Base-by-base conservation (phyloP, 495 filamentous ascomycete species). In the Lepidopterella palustris region DNA sequence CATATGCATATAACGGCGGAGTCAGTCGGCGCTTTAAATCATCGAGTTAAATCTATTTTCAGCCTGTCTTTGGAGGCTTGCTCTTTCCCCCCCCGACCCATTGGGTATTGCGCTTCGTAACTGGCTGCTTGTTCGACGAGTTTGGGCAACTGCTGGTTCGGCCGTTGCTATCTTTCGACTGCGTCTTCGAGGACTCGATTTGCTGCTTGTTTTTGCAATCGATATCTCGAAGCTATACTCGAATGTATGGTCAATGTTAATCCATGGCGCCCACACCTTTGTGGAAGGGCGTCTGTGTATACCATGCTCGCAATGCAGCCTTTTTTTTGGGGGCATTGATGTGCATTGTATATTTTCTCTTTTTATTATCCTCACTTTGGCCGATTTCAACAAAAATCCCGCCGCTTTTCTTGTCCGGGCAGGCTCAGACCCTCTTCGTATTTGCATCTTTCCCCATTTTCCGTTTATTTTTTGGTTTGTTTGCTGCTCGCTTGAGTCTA, bases 1-100 rank as follows among this genome's bases (percentile, higher is more conserved):
- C 28, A 59, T 50, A 55, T 63, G 61, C 61, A 63, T 60, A 63
- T 48, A 24, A 28, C 40, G 50, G 28, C 60, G 56, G 61, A 64
- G 61, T 60, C 53, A 45, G 31, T 58, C 49, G 51, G 61, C 61
- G 61, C 56, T 48, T 45, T 58, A 4, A 42, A 42, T 18, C 3
- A 42, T 42, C 18, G 35, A 42, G n/a, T n/a, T n/a, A n/a, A n/a
- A n/a, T 42, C 18, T 42, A 42, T 42, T 42, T 42, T 13, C 35
- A 11, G n/a, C n/a, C 2, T 3, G 13, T 42, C 18, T 18, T 42
- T 42, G 35, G 35, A 42, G 35, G 35, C 35, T 10, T n/a, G n/a
- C n/a, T n/a, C n/a, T n/a, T 42, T 42, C 13, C 3, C 13, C 18
- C 35, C 18, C 18, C 35, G 18, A 11, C 35, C 9, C 35, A 42